These are phyloP conservation scores for Sporormia fimetaria DNA, from an alignment of 495 filamentous ascomycete species.

Conservation along the genomic window DNA sequence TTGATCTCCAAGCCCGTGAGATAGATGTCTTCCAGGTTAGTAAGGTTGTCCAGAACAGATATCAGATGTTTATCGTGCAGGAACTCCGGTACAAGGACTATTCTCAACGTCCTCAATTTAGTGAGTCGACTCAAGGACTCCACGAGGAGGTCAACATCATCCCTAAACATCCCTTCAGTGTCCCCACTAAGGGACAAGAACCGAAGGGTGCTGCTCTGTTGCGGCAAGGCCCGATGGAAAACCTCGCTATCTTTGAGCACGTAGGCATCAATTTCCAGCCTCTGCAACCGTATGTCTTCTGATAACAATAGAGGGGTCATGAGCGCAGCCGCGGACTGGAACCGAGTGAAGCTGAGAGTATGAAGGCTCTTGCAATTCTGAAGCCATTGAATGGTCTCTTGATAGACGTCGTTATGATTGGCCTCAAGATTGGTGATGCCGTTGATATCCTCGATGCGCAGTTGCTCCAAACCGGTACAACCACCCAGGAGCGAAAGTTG, in stretches of 20 bases:
- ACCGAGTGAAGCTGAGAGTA: constrained; percentile 39
- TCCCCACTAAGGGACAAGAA: constrained; percentile 42
- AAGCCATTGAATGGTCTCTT: constrained; percentile 45
- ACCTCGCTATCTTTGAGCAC: constrained; percentile 33
- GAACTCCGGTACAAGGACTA: constrained; percentile 44
- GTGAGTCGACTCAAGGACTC: constrained; percentile 38
- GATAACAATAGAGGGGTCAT: constrained; percentile 44
- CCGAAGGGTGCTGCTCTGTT: constrained; percentile 37
- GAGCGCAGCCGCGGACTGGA: constrained; percentile 43
- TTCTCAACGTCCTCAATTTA: constrained; percentile 41
- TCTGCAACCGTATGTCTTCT: constrained; percentile 39
- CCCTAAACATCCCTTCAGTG: constrained; percentile 34
- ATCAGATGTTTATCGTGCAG: constrained; percentile 43
- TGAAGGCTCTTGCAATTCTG: constrained; percentile 44
- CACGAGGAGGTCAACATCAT: constrained; percentile 41
- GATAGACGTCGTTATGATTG: constrained; percentile 39
- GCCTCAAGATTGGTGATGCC: constrained; percentile 34
- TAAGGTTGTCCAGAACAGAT: constrained; percentile 39
- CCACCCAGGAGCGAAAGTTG: constrained; percentile 39
- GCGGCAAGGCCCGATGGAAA: constrained; percentile 44
- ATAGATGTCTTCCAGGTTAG: constrained; percentile 44
- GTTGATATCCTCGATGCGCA: constrained; percentile 39
- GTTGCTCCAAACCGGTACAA: constrained; percentile 42
- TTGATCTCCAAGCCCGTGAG: constrained; percentile 45
- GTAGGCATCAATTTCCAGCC: constrained; percentile 41